A percentile compares a stretch with the other conserved stretches of the same genome.
These are phyloP conservation scores for Coemansia sp. DNA, from an alignment of 192 early-diverging fungal genomes.

Conservation along the genomic window DNA sequence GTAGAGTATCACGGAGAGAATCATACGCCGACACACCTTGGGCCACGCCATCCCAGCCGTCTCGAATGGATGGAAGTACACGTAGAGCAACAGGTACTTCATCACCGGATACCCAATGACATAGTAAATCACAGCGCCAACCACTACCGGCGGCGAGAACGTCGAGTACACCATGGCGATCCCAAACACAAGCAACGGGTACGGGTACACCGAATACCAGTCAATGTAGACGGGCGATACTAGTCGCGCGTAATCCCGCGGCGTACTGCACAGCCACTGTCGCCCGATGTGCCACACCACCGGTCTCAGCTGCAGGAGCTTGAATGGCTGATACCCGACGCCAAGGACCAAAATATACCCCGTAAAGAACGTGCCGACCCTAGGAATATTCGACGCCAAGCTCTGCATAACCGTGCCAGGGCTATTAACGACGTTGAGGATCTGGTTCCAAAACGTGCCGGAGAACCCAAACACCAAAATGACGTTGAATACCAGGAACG, in stretches of 20 bases:
- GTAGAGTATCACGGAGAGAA: constrained; percentile 63
- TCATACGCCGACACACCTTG: constrained; percentile 66
- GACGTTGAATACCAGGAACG: constrained; percentile 74
- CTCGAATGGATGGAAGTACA: constrained; percentile 75
- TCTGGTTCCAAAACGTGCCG: constrained; percentile 62
- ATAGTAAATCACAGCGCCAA: constrained; percentile 69
- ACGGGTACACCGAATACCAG: constrained; percentile 69
- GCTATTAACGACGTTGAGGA: constrained; percentile 64
- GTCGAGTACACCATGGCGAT: constrained; percentile 76
- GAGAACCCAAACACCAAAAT: constrained; percentile 74
- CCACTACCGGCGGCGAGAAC: constrained; percentile 69
- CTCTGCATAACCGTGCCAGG: constrained; percentile 60
- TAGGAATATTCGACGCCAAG: constrained; percentile 65
- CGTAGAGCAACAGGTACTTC: constrained; percentile 78
- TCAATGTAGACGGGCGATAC: constrained; percentile 66
- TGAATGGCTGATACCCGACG: constrained; percentile 67
- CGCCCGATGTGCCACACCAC: constrained; percentile 60
- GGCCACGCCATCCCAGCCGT: constrained; percentile 72
- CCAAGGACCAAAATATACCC: constrained; percentile 73
- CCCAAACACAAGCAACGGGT: constrained; percentile 69
- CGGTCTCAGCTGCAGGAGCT: constrained; percentile 66
- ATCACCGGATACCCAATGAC: constrained; percentile 62
- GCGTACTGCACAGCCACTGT: constrained; percentile 67
- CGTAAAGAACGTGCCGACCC: constrained; percentile 76
- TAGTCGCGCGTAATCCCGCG: constrained; percentile 76